Percentiles rank a stretch among this genome's conserved stretches.
Conservation (phyloP, 1,139 yeast genomes). For the Debaryomyces udenii region DNA sequence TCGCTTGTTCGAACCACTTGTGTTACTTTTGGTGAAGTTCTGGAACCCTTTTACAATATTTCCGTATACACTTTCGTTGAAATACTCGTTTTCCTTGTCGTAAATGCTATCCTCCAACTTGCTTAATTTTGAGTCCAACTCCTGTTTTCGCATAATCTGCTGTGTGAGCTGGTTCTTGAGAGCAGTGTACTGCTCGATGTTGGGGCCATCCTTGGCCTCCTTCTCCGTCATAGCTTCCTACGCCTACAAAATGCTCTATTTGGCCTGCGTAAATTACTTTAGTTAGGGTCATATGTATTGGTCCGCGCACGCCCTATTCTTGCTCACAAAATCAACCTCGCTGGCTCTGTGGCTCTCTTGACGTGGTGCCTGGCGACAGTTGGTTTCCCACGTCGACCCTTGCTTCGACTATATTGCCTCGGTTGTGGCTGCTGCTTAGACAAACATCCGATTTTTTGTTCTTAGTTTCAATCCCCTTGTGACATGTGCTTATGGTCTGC, state of each 20-base stretch:
- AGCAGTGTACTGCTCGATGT: slow-evolving; percentile 60
- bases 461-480: too few species aligned
- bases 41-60: slow-evolving; percentile 91
- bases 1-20: slow-evolving; percentile 47
- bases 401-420: too few species aligned
- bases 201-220: slow-evolving; percentile 8
- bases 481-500: too few species aligned
- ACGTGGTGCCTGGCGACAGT: too few species aligned
- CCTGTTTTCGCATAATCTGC: slow-evolving; percentile 64
- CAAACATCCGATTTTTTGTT: too few species aligned
- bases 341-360: too few species aligned
- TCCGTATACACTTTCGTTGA: slow-evolving; percentile 70
- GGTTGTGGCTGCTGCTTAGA: too few species aligned
- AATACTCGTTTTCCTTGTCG: slow-evolving; percentile 76
- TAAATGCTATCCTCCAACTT: slow-evolving; percentile 79
- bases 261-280: too few species aligned
- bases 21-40: slow-evolving; percentile 61
- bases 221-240: slow-evolving; percentile 9
- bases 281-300: too few species aligned
- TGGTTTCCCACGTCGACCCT: too few species aligned
- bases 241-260: background rate
- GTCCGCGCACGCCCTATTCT: too few species aligned
- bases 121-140: slow-evolving; percentile 62
- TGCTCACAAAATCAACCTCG: too few species aligned
- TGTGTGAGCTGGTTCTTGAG: slow-evolving; percentile 69